Base-by-base conservation (phyloP, 1,284 basidiomycete genomes). In the Phlebopus sp. region DNA sequence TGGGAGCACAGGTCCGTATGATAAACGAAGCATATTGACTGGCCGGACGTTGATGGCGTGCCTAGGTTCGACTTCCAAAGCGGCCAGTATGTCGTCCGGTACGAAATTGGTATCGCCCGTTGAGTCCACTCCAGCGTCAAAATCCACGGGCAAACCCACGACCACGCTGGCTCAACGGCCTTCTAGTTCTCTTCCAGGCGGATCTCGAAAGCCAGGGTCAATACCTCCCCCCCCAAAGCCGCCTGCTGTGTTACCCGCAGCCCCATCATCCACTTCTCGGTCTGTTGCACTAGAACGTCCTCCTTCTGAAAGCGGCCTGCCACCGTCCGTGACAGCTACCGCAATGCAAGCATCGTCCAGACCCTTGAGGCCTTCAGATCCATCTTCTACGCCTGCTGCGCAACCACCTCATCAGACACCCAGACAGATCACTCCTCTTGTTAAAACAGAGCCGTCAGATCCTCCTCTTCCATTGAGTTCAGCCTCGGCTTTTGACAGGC, bases 401-500 rank as follows among this genome's bases (percentile, higher is more conserved):
- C 27, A 18, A 35, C 42, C 42, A 5, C 4, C 42, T 29, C 32
- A 53, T 11, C 29, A 44, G 21, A 46, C 32, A 21, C 23, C 43
- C 9, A 2, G 50, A 14, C 59, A 59, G 31, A 56, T 52, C 19
- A 18, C 44, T 14, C 23, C 48, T 14, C 21, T 7, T 2, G 42
- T 55, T 6, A 64, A 64, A 34, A 37, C 17, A 5, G 65, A 61
- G 43, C 56, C 64, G 34, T 30, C 54, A 6, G 14, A 18, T 11
- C 36, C 62, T 19, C 4, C 49, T 32, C 21, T 47, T 4, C 39
- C 37, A 37, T 31, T 55, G 29, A 55, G 46, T 19, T 52, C 54
- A 2, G 42, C 27, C 6, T 54, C 52, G 5, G 44, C 42, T 2
- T 8, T 36, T 21, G 63, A 64, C 19, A 66, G 62, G 46, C 53